Conservation (phyloP, 192 early-diverging fungal species). For the Coemansia sp. region DNA sequence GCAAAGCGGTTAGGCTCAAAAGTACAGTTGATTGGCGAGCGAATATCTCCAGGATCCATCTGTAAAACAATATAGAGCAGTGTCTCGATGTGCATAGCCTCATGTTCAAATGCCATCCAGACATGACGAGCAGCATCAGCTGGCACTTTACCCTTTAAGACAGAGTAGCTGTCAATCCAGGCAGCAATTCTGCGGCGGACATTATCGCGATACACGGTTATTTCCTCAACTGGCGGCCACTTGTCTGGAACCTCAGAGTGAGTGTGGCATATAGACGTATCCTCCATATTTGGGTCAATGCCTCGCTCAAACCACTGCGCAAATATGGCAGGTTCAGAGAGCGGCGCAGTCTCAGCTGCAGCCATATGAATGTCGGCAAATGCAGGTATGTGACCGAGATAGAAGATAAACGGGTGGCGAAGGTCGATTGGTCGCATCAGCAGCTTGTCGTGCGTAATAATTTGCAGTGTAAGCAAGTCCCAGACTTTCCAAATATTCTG, state of each 20-base stretch:
- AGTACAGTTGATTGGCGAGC: slow-evolving; percentile 13
- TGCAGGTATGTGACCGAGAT: slow-evolving; percentile 79
- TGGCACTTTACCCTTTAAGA: not conserved
- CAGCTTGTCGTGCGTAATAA: slow-evolving; percentile 60
- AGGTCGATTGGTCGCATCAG: slow-evolving; percentile 75
- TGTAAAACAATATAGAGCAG: slow-evolving; percentile 87
- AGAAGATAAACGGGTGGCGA: slow-evolving; percentile 88
- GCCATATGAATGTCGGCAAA: slow-evolving; percentile 68
- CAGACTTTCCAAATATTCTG: slow-evolving; percentile 76
- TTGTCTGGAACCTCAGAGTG: slow-evolving; percentile 69
- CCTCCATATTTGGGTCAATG: slow-evolving; percentile 86
- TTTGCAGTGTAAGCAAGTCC: slow-evolving; percentile 67
- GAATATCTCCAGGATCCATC: slow-evolving; percentile 31
- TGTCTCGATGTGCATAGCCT: slow-evolving; percentile 93
- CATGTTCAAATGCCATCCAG: slow-evolving; percentile 92
- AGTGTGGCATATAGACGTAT: slow-evolving; percentile 68
- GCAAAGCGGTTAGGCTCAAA: slow-evolving; percentile 9
- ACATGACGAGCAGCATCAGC: slow-evolving; percentile 57
- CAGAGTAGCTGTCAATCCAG: slow-evolving; percentile 43
- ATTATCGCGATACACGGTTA: slow-evolving; percentile 66
- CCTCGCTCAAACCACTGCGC: slow-evolving; percentile 89
- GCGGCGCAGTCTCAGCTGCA: slow-evolving; percentile 37
- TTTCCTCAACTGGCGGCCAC: slow-evolving; percentile 72
- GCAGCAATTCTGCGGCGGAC: slow-evolving; percentile 58
- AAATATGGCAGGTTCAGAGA: slow-evolving; percentile 65